Evolutionary conservation across 106 monocot genomes (phyloP).

Genomic region (Allium cepa): DNA sequence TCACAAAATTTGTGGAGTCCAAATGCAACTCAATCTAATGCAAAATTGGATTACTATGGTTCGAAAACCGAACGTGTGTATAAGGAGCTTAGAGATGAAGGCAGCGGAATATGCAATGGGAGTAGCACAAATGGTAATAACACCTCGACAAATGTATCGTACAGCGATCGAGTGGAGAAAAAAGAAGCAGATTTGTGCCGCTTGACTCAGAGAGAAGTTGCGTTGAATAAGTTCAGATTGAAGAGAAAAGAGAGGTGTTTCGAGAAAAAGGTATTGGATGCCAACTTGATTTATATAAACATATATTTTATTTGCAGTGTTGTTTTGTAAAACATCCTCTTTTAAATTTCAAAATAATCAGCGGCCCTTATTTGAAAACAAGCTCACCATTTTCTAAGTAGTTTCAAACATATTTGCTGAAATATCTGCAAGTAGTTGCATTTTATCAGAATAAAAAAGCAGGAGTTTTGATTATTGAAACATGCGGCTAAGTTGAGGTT

Average conservation of each 20-base stretch:
- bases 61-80: background rate
- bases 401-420: no score
- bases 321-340: background rate
- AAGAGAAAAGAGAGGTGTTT: conserved; percentile 90
- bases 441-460: no score
- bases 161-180: background rate
- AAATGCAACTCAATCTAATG: conserved; percentile 1
- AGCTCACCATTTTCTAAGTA: no score
- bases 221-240: conserved; percentile 71
- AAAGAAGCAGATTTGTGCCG: conserved; percentile 6
- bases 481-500: no score
- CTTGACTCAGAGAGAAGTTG: conserved; percentile 54
- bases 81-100: conserved; percentile 14
- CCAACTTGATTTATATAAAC: background rate
- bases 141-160: background rate
- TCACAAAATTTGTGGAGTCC: conserved; percentile 8
- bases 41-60: no score
- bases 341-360: background rate
- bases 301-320: background rate
- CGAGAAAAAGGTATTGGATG: conserved; percentile 69
- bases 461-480: no score
- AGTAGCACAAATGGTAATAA: background rate
- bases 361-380: background rate
- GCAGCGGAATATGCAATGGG: conserved; percentile 15
- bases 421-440: no score